Conservation (phyloP, 148 eudicot genomes). For the Cornus kousa region DNA sequence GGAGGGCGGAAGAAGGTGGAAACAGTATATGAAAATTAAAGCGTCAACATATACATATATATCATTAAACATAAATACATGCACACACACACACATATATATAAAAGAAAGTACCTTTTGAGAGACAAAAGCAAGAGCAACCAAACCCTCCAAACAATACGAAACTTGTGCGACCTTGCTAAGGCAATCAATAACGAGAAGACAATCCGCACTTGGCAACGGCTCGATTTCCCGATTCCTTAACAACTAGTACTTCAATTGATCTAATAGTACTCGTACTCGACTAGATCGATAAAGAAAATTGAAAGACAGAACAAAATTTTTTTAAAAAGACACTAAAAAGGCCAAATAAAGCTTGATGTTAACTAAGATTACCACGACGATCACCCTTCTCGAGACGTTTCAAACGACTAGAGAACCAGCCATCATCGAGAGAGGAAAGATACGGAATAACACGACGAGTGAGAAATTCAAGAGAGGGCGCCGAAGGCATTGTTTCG, state of each 20-base stretch:
- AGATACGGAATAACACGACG: conserved; percentile 35
- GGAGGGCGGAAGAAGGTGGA: too few relatives aligned
- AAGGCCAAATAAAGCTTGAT: conserved; percentile 14
- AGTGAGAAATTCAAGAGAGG: conserved; percentile 34
- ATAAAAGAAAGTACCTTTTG: background rate
- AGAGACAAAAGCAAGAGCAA: background rate
- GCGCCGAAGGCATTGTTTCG: conserved; percentile 93
- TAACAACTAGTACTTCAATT: background rate
- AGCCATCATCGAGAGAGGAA: conserved; percentile 42
- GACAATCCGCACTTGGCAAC: background rate
- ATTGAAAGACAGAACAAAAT: background rate
- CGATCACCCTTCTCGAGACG: conserved; percentile 76
- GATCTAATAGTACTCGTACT: background rate
- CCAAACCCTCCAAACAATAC: background rate
- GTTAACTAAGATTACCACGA: conserved; percentile 94
- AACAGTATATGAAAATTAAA: too few relatives aligned
- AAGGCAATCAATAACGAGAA: background rate
- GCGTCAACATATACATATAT: too few relatives aligned
- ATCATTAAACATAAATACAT: too few relatives aligned
- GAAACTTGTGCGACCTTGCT: background rate
- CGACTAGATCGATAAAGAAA: background rate
- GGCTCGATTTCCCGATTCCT: background rate
- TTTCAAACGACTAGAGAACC: conserved; percentile 74
- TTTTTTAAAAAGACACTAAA: background rate
- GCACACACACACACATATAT: background rate